Percentiles rank a stretch among this genome's conserved stretches.
Evolutionary conservation across 176 grass and related monocot genomes (phyloP).

Genomic region (Oryza glaberrima): DNA sequence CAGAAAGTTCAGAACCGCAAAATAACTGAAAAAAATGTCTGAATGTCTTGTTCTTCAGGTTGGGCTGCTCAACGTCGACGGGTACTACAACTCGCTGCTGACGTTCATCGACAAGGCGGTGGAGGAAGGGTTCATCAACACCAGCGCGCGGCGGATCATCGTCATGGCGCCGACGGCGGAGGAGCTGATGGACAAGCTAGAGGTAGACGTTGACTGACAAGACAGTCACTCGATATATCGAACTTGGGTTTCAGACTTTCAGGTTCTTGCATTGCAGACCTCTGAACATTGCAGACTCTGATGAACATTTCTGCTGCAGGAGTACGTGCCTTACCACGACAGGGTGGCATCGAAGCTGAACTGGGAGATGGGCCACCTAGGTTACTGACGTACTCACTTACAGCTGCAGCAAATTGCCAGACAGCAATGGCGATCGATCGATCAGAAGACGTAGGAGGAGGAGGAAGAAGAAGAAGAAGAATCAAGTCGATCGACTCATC

Average conservation of each 20-base stretch:
- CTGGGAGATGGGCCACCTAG: slow-evolving; percentile 74
- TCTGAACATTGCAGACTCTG: neutral
- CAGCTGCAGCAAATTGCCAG: too few species aligned
- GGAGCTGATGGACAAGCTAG: slow-evolving; percentile 94
- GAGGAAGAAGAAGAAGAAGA: too few species aligned
- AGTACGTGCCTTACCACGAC: slow-evolving; percentile 89
- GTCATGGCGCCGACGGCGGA: slow-evolving; percentile 82
- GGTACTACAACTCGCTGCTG: slow-evolving; percentile 97
- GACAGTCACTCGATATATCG: neutral
- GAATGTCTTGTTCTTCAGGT: slow-evolving; percentile 52
- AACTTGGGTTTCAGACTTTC: neutral
- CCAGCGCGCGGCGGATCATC: slow-evolving; percentile 85
- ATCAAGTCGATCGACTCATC: too few species aligned
- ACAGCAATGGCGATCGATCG: too few species aligned
- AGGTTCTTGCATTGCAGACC: neutral
- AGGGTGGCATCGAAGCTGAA: slow-evolving; percentile 85
- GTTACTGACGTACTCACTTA: slow-evolving; percentile 41
- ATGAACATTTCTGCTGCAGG: slow-evolving; percentile 39
- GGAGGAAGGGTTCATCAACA: slow-evolving; percentile 95
- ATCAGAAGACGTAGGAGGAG: too few species aligned
- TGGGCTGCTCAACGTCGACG: slow-evolving; percentile 96
- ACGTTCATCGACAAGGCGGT: slow-evolving; percentile 99
- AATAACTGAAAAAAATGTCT: neutral
- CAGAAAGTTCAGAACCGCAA: neutral
- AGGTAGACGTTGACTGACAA: slow-evolving; percentile 45